Base-by-base conservation (phyloP, 73 alveolate genomes). In the Symbiodinium natans region DNA sequence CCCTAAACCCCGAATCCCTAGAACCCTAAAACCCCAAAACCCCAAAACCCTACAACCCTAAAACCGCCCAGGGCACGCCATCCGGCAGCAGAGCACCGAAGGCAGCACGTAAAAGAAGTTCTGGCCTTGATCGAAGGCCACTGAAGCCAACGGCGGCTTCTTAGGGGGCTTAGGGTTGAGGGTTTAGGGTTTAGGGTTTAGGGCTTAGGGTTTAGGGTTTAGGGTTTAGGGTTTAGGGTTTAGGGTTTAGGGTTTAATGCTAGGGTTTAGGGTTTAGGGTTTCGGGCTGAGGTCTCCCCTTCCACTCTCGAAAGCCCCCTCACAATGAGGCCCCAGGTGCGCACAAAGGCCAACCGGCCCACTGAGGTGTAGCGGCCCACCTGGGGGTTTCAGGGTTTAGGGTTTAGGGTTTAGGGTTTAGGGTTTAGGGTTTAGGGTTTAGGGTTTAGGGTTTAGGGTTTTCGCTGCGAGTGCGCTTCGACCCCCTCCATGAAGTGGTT, bases 31-130 rank as follows among this genome's bases (percentile, higher is more conserved):
- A 21, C 77, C 40, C 34, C 25, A 56, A 56, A 56, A 56, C 74
- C 74, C 74, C 23, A 59, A 1, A 59, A 0, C 9, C 77, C 9
- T 13, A 9, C 17, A 63, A 63, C 77, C 34, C 77, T 34, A 39
- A 77, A 17, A 25, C 54, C 41, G 10, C 29, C 59, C 56, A 23
- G 83, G 68, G 17, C 41, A 63, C 95, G 95, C 95, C 95, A 88
- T 88, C 39, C 95, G 95, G 85, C 95, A 88, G 71, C 75, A 88
- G 48, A 88, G 95, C 43, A 88, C 95, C 27, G 95, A 88, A 21
- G 95, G 95, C 43, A 88, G 73, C 71, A 88, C 95, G 33, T 88
- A 88, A 86, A 88, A 88, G 54, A 88, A 88, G 95, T 88, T 88
- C 54, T 88, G 95, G 33, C 95, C 95, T 88, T 29, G 34, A 46